Percentiles rank a stretch among this genome's conserved stretches.
Evolutionary conservation across 73 alveolate genomes (phyloP).

Genomic region (Paramecium primaurelia): DNA sequence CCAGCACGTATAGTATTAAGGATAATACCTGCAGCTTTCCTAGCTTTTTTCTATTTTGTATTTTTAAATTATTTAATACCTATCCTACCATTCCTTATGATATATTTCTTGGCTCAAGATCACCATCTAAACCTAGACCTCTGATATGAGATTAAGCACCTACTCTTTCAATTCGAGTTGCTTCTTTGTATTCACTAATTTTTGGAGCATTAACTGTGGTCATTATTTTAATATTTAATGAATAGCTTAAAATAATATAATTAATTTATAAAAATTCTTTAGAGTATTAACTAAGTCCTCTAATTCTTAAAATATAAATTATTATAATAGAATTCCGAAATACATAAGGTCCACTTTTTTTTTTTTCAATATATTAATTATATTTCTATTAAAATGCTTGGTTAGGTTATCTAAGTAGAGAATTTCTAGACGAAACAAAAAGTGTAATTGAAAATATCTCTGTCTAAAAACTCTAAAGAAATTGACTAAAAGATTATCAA

Average conservation of each 20-base stretch:
- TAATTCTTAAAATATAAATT: no score
- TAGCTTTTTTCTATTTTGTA: constrained; percentile 78
- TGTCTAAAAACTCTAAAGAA: not conserved
- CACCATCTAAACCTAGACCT: constrained; percentile 95
- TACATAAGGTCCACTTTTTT: no score
- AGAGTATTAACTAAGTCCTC: no score
- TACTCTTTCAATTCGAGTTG: constrained; percentile 90
- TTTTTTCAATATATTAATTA: no score
- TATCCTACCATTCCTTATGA: constrained; percentile 99
- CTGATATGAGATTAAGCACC: constrained; percentile 99
- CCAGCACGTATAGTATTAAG: constrained; percentile 89
- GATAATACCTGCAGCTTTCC: constrained; percentile 94
- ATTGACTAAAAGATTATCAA: not conserved
- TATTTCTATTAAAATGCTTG: not conserved
- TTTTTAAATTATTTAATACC: constrained; percentile 39
- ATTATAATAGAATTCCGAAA: no score
- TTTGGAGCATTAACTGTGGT: constrained; percentile 69
- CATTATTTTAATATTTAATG: constrained; percentile 29
- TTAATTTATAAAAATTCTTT: not conserved
- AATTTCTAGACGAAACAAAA: not conserved
- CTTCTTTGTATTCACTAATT: constrained; percentile 89
- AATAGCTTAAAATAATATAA: not conserved
- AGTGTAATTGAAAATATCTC: not conserved
- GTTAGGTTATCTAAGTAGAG: not conserved
- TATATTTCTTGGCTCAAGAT: constrained; percentile 93